These are phyloP conservation scores for Leccinum obscurum DNA, from an alignment of 768 basidiomycete species.

Conservation along the genomic window DNA sequence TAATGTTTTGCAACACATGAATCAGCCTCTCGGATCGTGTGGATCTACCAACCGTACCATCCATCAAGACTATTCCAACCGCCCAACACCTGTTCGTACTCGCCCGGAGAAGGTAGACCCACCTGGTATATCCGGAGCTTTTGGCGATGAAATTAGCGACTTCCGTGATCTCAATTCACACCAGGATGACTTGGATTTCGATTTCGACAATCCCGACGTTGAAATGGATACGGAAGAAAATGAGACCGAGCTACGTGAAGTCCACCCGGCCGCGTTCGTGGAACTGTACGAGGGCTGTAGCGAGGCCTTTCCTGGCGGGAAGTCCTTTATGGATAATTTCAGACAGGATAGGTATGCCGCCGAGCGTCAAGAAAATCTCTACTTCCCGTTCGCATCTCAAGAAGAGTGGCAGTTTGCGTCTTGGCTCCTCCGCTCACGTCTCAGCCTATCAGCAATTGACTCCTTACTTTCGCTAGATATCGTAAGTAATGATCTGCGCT, in stretches of 20 bases:
- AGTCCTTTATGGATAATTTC: constrained; percentile 31
- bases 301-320: background rate
- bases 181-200: background rate
- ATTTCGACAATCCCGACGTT: background rate
- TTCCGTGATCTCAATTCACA: background rate
- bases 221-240: background rate
- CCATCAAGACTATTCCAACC: background rate
- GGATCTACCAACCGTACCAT: background rate
- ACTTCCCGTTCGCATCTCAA: background rate
- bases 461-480: background rate
- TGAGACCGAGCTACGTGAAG: background rate
- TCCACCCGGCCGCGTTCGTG: background rate
- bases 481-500: background rate
- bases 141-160: too few species aligned
- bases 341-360: constrained; percentile 24
- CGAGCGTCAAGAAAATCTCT: constrained; percentile 18
- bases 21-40: background rate
- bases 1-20: constrained; percentile 3
- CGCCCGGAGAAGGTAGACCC: background rate
- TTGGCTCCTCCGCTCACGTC: background rate
- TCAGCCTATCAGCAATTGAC: background rate
- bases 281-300: background rate
- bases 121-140: background rate
- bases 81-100: background rate
- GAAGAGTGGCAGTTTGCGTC: background rate